A percentile compares a stretch with the other conserved stretches of the same genome.
Evolutionary conservation across 345 rosid genomes (phyloP).

Genomic region (Carallia brachiata): DNA sequence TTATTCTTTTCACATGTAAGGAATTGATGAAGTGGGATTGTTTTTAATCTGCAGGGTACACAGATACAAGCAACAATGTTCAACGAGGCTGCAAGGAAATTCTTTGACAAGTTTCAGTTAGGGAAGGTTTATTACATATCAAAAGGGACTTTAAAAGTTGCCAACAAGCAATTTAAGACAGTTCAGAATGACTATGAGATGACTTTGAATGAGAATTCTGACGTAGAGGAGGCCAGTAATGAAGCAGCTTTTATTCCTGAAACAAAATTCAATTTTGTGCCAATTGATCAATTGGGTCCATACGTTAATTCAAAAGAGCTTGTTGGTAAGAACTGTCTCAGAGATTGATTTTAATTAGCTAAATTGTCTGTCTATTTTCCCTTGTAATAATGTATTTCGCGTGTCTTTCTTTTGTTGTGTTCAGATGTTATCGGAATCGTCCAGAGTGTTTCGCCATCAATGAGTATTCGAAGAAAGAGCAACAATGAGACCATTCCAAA

Average conservation of each 20-base stretch:
- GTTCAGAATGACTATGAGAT: slow-evolving; percentile 93
- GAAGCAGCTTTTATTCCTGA: slow-evolving; percentile 74
- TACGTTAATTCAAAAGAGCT: slow-evolving; percentile 68
- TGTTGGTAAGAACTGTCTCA: slow-evolving; percentile 50
- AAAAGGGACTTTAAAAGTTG: slow-evolving; percentile 72
- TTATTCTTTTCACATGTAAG: too few species aligned
- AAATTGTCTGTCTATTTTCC: neutral
- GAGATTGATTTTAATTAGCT: neutral
- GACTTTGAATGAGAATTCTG: slow-evolving; percentile 83
- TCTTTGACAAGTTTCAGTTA: slow-evolving; percentile 63
- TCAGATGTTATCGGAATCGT: slow-evolving; percentile 85
- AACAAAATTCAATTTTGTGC: slow-evolving; percentile 74
- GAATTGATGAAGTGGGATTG: too few species aligned
- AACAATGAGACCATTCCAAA: slow-evolving; percentile 76
- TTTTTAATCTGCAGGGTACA: slow-evolving; percentile 54
- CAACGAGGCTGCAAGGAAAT: slow-evolving; percentile 84
- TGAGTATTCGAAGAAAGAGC: slow-evolving; percentile 73
- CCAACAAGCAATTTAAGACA: slow-evolving; percentile 85
- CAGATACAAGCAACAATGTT: slow-evolving; percentile 98
- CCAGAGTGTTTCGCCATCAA: slow-evolving; percentile 76
- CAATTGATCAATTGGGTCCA: slow-evolving; percentile 74
- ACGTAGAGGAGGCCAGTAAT: slow-evolving; percentile 72
- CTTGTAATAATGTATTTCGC: neutral
- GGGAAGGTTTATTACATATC: slow-evolving; percentile 92
- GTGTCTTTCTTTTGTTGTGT: neutral